These are phyloP conservation scores for Iodosphaeria phyllophila DNA, from an alignment of 2,329 filamentous ascomycete species.

Conservation along the genomic window DNA sequence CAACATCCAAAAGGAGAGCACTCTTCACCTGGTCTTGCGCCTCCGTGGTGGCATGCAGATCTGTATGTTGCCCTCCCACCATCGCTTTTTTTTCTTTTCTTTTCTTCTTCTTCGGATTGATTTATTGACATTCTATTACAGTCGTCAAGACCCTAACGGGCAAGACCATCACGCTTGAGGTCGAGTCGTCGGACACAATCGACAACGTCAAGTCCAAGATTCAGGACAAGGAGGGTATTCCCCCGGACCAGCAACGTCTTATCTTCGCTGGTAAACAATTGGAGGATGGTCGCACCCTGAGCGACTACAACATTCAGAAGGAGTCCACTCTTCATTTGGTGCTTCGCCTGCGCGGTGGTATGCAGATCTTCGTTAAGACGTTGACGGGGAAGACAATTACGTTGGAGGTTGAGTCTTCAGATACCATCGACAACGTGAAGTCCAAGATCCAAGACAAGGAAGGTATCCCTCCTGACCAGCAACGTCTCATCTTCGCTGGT, in stretches of 20 bases:
- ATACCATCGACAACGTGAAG: conserved; percentile 56
- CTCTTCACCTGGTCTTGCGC: conserved; percentile 69
- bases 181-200: conserved; percentile 78
- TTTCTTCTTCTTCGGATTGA: neutral
- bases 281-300: conserved; percentile 77
- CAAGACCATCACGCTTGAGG: conserved; percentile 87
- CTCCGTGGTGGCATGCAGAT: conserved; percentile 84
- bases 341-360: conserved; percentile 64
- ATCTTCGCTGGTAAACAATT: conserved; percentile 91
- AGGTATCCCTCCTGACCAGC: conserved; percentile 52
- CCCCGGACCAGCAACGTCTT: conserved; percentile 82
- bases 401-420: conserved; percentile 46
- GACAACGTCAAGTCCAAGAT: conserved; percentile 94
- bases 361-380: conserved; percentile 59
- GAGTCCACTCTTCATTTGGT: conserved; percentile 69
- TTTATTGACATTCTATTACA: neutral
- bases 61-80: conserved; percentile 19
- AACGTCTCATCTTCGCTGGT: conserved; percentile 51
- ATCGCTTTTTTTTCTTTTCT: too few species aligned
- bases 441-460: conserved; percentile 56
- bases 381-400: conserved; percentile 54
- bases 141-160: conserved; percentile 72
- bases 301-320: conserved; percentile 95
- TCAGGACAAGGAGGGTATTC: conserved; percentile 83
- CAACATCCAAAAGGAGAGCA: conserved; percentile 90